Evolutionary conservation across 805 yeast genomes (phyloP), one percentile per base, ranked within the genome.

Genomic region (Monosporozyma aerobia): DNA sequence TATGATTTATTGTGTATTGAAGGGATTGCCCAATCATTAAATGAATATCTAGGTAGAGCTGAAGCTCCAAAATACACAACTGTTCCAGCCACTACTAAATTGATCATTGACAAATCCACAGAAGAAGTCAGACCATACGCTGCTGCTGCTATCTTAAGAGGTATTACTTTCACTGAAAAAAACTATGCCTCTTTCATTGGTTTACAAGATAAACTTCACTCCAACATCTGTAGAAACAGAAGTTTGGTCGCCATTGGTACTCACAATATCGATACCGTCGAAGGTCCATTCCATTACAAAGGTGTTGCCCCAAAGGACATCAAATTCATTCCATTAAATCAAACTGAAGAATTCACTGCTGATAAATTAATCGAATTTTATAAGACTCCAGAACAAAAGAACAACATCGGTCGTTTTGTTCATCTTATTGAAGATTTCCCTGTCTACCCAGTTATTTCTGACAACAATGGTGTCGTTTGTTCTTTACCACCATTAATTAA

Each of bases 191-290:
- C 98, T 5, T 94, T 94, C 77, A 92, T 94, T 64, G 85, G 96
- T 30, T 76, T 94, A 63, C 99, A 94, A 73, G 99, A 94, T 71
- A 94, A 94, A 72, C 77, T 94, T 60, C 99, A 94, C 74, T 76
- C 95, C 57, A 94, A 94, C 70, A 75, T 94, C 65, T 92, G 99
- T 73, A 92, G 99, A 77, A 87, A 92, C 73, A 87, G 99, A 79
- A 85, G 96, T 35, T 79, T 94, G 61, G 99, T 94, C 53, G 98
- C 99, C 49, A 90, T 92, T 78, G 99, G 99, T 63, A 94, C 99
- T 51, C 99, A 94, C 67, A 98, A 94, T 71, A 77, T 85, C 56
- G 95, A 88, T 69, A 80, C 85, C 48, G 73, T 92, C 59, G 68
- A 78, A 41, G 86, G 87, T 29, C 95, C 96, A 54, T 89, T 94